Conservation (phyloP, 805 yeast species). For the Cyberlindnera xishuangbannaensis region DNA sequence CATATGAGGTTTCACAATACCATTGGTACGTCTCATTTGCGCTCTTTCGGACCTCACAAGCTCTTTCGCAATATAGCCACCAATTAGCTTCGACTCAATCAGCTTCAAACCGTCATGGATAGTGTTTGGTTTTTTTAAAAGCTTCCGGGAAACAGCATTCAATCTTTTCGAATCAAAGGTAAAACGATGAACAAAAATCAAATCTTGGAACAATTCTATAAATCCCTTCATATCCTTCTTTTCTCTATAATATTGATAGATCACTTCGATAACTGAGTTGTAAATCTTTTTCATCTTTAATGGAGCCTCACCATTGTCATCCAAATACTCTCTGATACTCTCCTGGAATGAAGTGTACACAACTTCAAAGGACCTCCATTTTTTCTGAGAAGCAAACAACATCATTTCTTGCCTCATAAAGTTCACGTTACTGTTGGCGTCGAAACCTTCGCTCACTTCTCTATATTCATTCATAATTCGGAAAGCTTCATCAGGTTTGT, state of each 20-base stretch:
- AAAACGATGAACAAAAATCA: constrained; percentile 23
- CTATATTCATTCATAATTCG: constrained; percentile 28
- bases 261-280: constrained; percentile 13
- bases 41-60: constrained; percentile 6
- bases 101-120: constrained; percentile 26
- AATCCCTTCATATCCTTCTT: constrained; percentile 7
- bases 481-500: constrained; percentile 28
- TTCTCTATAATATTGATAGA: constrained; percentile 7
- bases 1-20: constrained; percentile 2
- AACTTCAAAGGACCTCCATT: constrained; percentile 28
- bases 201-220: constrained; percentile 13
- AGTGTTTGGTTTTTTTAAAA: constrained; percentile 25
- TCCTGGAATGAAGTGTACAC: constrained; percentile 20
- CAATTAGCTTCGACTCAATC: constrained; percentile 29
- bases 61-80: constrained; percentile 28
- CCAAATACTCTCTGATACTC: constrained; percentile 12
- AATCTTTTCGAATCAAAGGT: constrained; percentile 28
- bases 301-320: constrained; percentile 18
- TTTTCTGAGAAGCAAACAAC: constrained; percentile 24
- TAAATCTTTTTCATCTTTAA: constrained; percentile 21
- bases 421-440: constrained; percentile 19
- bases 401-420: constrained; percentile 28
- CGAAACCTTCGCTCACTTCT: constrained; percentile 21
- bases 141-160: constrained; percentile 26
- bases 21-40: background rate